phyloP scores from a whole-genome alignment of 352 stramenopile species.

The Phytophthora citrophthora region DNA sequence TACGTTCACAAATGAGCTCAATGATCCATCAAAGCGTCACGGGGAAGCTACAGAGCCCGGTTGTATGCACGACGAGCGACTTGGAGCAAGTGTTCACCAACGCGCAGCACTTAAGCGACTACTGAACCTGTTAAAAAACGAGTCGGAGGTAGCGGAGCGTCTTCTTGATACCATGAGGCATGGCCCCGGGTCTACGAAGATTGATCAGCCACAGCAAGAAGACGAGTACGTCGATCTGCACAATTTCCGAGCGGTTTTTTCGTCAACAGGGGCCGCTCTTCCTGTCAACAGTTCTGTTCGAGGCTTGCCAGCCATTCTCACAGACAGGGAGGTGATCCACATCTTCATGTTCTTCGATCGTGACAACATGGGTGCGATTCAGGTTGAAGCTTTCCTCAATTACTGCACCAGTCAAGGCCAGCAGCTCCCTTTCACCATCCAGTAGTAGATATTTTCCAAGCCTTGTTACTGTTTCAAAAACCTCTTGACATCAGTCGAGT shows the following conservation, averaged over 20 bases:
- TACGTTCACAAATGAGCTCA: constrained; percentile 79
- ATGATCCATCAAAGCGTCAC: constrained; percentile 64
- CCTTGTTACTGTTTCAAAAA: constrained; percentile 46
- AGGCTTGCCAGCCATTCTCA: constrained; percentile 28
- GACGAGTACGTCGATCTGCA: constrained; percentile 53
- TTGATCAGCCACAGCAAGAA: constrained; percentile 23
- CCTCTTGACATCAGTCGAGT: constrained; percentile 68
- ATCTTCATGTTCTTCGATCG: constrained; percentile 84
- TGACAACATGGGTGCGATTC: constrained; percentile 69
- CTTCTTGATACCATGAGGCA: constrained; percentile 33
- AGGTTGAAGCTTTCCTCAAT: constrained; percentile 39
- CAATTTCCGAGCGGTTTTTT: constrained; percentile 47
- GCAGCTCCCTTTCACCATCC: constrained; percentile 20
- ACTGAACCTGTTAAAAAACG: constrained; percentile 23
- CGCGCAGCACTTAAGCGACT: constrained; percentile 64
- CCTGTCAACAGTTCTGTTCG: constrained; percentile 2
- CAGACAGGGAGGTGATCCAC: constrained; percentile 69
- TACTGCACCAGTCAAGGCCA: constrained; percentile 42
- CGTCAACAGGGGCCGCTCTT: constrained; percentile 11
- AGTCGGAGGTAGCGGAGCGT: constrained; percentile 23
- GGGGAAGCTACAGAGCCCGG: constrained; percentile 75
- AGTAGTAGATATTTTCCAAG: constrained; percentile 8
- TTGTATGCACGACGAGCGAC: constrained; percentile 49
- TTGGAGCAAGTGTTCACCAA: constrained; percentile 66
- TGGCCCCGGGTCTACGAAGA: neutral